phyloP scores from a whole-genome alignment of 2,329 filamentous ascomycete species.

The Colletotrichum magnum region DNA sequence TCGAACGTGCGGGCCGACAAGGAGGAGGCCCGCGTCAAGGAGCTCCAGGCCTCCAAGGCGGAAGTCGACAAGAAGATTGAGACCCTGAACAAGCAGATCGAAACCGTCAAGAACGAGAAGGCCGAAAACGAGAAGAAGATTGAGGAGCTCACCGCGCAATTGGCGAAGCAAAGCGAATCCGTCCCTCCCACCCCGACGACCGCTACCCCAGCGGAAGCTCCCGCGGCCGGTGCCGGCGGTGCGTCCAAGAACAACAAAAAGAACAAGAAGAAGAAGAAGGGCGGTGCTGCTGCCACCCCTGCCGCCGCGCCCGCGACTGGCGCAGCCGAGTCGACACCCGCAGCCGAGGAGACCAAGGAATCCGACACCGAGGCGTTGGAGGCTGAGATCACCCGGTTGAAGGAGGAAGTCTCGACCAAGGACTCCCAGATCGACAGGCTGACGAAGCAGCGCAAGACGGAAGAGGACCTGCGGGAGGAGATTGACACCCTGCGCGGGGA shows the following conservation, averaged over 20 bases:
- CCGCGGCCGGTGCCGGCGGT: slow-evolving; percentile 42
- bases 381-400: slow-evolving; percentile 65
- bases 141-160: slow-evolving; percentile 56
- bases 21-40: slow-evolving; percentile 49
- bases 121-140: slow-evolving; percentile 57
- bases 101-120: slow-evolving; percentile 54
- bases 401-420: slow-evolving; percentile 72
- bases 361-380: slow-evolving; percentile 57
- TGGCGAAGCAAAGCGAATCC: slow-evolving; percentile 43
- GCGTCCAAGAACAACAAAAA: slow-evolving; percentile 53
- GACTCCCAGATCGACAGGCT: slow-evolving; percentile 81
- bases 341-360: slow-evolving; percentile 42
- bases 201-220: slow-evolving; percentile 43
- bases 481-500: slow-evolving; percentile 88
- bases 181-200: slow-evolving; percentile 41
- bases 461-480: slow-evolving; percentile 86
- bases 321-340: slow-evolving; percentile 51
- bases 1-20: slow-evolving; percentile 46
- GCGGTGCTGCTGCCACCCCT: slow-evolving; percentile 60
- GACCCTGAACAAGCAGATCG: slow-evolving; percentile 57
- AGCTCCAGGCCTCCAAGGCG: slow-evolving; percentile 54
- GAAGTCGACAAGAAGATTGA: slow-evolving; percentile 60
- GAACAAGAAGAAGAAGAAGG: slow-evolving; percentile 92
- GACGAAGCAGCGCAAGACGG: slow-evolving; percentile 77
- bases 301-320: slow-evolving; percentile 48